Evolutionary conservation across 257 asterid genomes (phyloP).

Genomic region (Solanum piurae): DNA sequence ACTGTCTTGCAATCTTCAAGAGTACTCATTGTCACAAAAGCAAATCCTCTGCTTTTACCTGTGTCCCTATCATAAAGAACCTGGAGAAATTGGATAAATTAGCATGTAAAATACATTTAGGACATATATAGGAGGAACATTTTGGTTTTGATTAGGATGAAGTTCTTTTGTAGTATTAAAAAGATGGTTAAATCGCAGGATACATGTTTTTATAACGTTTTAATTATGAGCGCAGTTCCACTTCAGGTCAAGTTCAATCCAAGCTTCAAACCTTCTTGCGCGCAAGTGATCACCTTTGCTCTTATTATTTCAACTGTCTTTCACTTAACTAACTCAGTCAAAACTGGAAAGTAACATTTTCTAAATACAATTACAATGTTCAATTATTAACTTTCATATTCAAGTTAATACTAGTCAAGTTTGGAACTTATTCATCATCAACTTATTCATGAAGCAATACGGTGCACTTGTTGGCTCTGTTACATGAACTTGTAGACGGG

Average conservation of each 20-base stretch:
- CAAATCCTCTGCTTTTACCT: constrained; percentile 92
- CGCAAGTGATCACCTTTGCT: background rate
- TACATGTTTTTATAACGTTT: background rate
- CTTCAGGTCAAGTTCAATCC: background rate
- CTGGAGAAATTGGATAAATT: constrained; percentile 17
- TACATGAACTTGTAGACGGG: background rate
- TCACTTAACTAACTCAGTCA: background rate
- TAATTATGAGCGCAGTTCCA: background rate
- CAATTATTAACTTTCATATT: background rate
- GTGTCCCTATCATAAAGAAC: constrained; percentile 76
- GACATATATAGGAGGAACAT: background rate
- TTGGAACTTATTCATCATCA: background rate
- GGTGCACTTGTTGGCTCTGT: background rate
- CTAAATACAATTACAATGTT: fast-evolving
- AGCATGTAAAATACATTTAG: background rate
- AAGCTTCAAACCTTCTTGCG: background rate
- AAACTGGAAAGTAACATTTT: background rate
- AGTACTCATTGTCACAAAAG: constrained; percentile 90
- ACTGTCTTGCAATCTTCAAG: constrained; percentile 65
- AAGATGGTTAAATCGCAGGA: background rate
- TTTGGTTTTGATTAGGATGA: background rate
- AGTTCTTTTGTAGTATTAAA: background rate
- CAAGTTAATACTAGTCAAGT: background rate
- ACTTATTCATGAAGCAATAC: background rate
- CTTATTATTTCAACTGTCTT: background rate